Base-by-base conservation (phyloP, 345 rosid genomes). In the Punica granatum region DNA sequence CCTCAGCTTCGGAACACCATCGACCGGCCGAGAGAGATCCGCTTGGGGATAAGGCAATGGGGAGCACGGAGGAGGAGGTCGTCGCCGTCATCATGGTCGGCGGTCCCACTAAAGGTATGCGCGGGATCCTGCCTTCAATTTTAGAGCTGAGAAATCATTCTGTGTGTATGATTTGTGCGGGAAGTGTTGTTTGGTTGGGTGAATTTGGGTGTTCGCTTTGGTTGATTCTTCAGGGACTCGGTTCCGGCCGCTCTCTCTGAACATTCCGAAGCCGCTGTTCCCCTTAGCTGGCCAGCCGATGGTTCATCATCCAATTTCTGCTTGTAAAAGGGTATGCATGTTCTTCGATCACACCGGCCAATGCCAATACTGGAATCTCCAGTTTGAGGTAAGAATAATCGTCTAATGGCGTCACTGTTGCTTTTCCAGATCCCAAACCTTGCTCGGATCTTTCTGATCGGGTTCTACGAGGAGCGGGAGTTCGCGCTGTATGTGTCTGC, bases 51-150 rank as follows among this genome's bases (percentile, higher is more conserved):
- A n/a, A 51, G 58, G 30, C 21, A 51, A 88, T 90, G 96, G 86
- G 84, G 54, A 76, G 85, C 77, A 78, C 90, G 7, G 94, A 83
- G 36, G 97, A 84, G 81, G 88, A 79, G 72, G 89, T 87, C 62
- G 92, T 93, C 60, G 98, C 98, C 77, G 94, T 93, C 67, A 93
- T 90, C 82, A 88, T 93, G 97, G 98, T 93, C 72, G 97, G 97
- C 69, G 98, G 98, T 37, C 98, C 98, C 13, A 93, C 98, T 66
- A 93, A 93, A 93, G 97, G 98, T 93, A 76, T 63, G 64, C 41
- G 49, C 39, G 23, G 8, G 1, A 67, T 12, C 48, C 28, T 36
- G 18, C 36, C 54, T 72, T 67, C 51, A 18, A 31, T 21, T 36
- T 72, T 21, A 23, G 30, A 31, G 60, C 44, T 15, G 14, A 23